Conservation (phyloP, 441 rosid genomes). For the Corymbia citriodora region DNA sequence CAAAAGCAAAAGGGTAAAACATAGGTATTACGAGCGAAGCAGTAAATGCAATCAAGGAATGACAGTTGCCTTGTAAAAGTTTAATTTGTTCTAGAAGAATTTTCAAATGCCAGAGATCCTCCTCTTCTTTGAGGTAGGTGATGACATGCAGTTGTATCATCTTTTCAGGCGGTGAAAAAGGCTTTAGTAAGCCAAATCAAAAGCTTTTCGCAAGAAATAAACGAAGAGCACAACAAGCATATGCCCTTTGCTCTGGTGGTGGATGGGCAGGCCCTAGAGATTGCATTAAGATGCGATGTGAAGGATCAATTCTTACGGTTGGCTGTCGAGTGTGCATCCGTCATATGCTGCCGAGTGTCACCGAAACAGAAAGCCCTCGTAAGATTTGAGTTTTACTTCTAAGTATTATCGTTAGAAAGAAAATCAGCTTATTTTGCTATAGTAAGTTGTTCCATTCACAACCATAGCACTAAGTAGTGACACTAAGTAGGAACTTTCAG, state of each 20-base stretch:
- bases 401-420: not conserved
- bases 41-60: not conserved
- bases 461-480: not conserved
- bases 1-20: not conserved
- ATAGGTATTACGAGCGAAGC: not conserved
- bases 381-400: not conserved
- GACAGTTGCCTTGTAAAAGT: not conserved
- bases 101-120: not conserved
- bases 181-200: constrained; percentile 40
- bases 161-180: constrained; percentile 40
- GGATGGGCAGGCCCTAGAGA: constrained; percentile 51
- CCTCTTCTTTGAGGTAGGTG: not conserved
- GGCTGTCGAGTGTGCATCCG: constrained; percentile 62
- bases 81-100: not conserved
- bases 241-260: constrained; percentile 50
- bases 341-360: constrained; percentile 69
- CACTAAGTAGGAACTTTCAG: constrained; percentile 16
- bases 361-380: constrained; percentile 77
- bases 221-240: constrained; percentile 22
- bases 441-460: not conserved
- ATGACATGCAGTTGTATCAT: not conserved
- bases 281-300: constrained; percentile 39
- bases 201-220: constrained; percentile 31
- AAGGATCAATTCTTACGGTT: constrained; percentile 46
- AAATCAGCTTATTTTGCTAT: not conserved